A percentile compares a stretch with the other conserved stretches of the same genome.
These are phyloP conservation scores for Peltaster fructicola DNA, from an alignment of 2,329 filamentous ascomycete species.

Conservation along the genomic window DNA sequence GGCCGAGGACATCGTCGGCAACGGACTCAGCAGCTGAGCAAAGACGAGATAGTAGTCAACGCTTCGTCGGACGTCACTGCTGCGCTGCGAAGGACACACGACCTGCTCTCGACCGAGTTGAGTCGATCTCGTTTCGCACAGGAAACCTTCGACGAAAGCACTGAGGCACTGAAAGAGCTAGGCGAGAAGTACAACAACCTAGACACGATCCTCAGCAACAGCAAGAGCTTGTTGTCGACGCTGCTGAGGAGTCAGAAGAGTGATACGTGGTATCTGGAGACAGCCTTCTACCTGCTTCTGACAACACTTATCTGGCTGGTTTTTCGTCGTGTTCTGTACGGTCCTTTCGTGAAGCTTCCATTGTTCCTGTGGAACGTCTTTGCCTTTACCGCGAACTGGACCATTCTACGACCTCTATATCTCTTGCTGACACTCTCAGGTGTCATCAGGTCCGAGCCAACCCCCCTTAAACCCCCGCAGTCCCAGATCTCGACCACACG, in stretches of 20 bases:
- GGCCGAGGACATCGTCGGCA: constrained; percentile 9
- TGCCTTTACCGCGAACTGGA: constrained; percentile 13
- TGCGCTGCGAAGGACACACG: constrained; percentile 69
- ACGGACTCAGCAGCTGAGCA: constrained; percentile 36
- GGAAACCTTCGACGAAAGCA: constrained; percentile 71
- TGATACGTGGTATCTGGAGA: constrained; percentile 95
- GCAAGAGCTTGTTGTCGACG: constrained; percentile 56
- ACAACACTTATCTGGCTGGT: constrained; percentile 69
- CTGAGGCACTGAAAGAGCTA: constrained; percentile 62
- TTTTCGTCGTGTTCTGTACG: constrained; percentile 71
- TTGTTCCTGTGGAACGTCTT: constrained; percentile 11
- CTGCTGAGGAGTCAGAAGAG: constrained; percentile 80
- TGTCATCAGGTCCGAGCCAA: constrained; percentile 18
- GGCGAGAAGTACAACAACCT: constrained; percentile 67
- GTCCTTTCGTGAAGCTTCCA: constrained; percentile 71
- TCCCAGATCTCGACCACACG: constrained; percentile 13
- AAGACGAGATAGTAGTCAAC: constrained; percentile 55
- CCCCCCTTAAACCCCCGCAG: not conserved
- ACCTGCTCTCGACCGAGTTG: constrained; percentile 70
- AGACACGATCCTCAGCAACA: constrained; percentile 57
- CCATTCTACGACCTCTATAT: constrained; percentile 18
- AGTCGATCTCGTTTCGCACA: constrained; percentile 76
- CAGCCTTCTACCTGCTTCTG: constrained; percentile 65
- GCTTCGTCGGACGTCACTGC: constrained; percentile 71
- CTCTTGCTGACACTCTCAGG: constrained; percentile 38